These are phyloP conservation scores for Mycena maculata DNA, from an alignment of 768 basidiomycete genomes.

Conservation along the genomic window DNA sequence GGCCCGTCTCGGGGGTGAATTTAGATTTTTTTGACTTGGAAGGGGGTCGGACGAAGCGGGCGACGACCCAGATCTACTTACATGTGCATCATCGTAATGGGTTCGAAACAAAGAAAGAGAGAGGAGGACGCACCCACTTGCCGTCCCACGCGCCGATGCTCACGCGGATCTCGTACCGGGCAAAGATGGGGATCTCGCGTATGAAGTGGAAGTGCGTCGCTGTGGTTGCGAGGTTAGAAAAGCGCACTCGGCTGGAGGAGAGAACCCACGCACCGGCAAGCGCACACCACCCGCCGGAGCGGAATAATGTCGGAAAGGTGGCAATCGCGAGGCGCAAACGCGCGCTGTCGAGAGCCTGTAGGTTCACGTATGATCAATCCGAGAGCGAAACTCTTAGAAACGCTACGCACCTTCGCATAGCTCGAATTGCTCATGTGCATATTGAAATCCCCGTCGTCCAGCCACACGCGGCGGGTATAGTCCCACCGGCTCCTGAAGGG, in stretches of 20 bases:
- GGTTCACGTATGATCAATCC: too few relatives aligned
- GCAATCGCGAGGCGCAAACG: too few relatives aligned
- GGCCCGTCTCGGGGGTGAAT: conserved; percentile 33
- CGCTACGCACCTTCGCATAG: conserved; percentile 60
- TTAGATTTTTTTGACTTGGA: conserved; percentile 54
- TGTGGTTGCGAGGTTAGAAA: conserved; percentile 32
- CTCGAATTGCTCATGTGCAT: conserved; percentile 84
- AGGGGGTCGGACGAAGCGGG: conserved; percentile 70
- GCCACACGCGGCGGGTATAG: conserved; percentile 63
- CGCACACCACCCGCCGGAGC: too few relatives aligned
- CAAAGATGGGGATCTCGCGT: conserved; percentile 62
- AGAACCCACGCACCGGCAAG: too few relatives aligned
- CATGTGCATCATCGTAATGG: not conserved
- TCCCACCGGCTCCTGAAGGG: conserved; percentile 61
- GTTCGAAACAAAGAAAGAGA: not conserved
- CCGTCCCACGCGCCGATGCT: conserved; percentile 62
- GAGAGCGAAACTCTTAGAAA: too few relatives aligned
- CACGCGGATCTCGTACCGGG: conserved; percentile 59
- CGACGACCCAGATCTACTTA: conserved; percentile 68
- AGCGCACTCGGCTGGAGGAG: too few relatives aligned
- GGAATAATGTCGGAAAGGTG: not conserved
- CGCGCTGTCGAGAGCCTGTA: too few relatives aligned
- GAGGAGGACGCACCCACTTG: conserved; percentile 60
- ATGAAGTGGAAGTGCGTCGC: conserved; percentile 60
- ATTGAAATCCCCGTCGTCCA: conserved; percentile 82